Evolutionary conservation across 805 yeast species (phyloP), one percentile per base, ranked within the genome.

Genomic region (Scheffersomyces ergatensis): DNA sequence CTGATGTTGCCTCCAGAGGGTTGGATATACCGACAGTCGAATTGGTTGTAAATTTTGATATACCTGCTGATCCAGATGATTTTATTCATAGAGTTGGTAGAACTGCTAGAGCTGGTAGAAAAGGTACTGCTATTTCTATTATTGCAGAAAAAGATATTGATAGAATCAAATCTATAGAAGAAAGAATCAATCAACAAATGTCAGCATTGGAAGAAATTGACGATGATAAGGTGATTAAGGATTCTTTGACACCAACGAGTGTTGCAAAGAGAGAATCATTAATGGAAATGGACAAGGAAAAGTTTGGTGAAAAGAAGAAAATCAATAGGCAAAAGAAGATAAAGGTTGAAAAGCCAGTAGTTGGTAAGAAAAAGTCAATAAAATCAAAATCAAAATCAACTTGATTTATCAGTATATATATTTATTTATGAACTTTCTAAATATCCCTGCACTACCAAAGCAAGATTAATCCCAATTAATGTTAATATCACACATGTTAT

Each of bases 1-100:
- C 99, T 0, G 99, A 93, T 61, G 97, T 93, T 17, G 99, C 97
- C 2, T 83, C 96, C 21, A 81, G 99, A 78, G 99, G 99, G 61
- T 76, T 93, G 49, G 99, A 93, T 74, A 93, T 93, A 42, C 99
- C 98, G 9, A 74, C 80, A 7, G 99, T 93, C 3, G 92, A 83
- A 56, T 70, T 93, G 51, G 98, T 93, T 19, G 67, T 93, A 19
- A 93, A 93, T 59, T 93, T 78, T 56, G 98, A 93, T 56, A 79
- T 93, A 18, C 99, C 99, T 4, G 89, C 93, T 0, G 97, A 93
- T 57, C 87, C 98, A 3, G 97, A 93, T 56, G 97, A 93, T 48
- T 93, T 88, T 54, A 89, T 93, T 39, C 99, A 93, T 65, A 75
- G 99, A 62, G 96, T 92, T 9, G 99, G 99, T 70, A 87, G 99